A percentile compares a stretch with the other conserved stretches of the same genome.
Conservation (phyloP, 2,329 filamentous ascomycete genomes). For the Calonectria pauciramosa region DNA sequence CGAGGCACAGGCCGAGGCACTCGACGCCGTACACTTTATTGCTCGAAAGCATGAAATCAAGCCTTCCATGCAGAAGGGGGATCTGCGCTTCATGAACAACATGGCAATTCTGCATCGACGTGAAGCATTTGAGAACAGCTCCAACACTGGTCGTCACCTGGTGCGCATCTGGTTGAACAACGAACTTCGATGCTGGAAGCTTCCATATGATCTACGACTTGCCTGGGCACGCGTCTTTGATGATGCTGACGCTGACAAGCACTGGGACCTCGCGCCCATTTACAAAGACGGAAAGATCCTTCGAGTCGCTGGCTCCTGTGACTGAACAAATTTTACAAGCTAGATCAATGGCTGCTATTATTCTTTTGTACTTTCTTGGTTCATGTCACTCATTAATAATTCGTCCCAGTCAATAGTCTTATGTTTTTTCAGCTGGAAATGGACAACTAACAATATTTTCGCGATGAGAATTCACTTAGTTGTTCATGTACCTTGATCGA, state of each 20-base stretch:
- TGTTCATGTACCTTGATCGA: background rate
- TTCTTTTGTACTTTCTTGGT: background rate
- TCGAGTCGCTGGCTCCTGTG: background rate
- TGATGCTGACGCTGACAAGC: constrained; percentile 60
- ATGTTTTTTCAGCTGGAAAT: background rate
- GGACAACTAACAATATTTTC: background rate
- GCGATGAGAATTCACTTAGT: background rate
- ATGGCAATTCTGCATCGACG: constrained; percentile 62
- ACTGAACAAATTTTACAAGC: background rate
- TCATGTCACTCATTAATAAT: background rate
- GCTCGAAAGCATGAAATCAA: constrained; percentile 56
- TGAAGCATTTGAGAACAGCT: constrained; percentile 57
- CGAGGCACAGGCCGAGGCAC: constrained; percentile 61
- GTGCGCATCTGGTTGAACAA: constrained; percentile 60
- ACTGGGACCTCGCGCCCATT: constrained; percentile 39
- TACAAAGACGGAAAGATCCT: constrained; percentile 11
- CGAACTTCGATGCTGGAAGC: constrained; percentile 58
- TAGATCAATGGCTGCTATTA: background rate
- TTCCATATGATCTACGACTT: constrained; percentile 54
- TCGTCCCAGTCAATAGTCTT: background rate
- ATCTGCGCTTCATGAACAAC: constrained; percentile 66
- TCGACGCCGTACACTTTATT: constrained; percentile 61
- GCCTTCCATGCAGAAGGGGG: constrained; percentile 58
- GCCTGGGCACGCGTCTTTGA: constrained; percentile 66
- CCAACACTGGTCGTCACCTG: constrained; percentile 40